Evolutionary conservation across 2,329 filamentous ascomycete genomes (phyloP).

Genomic region (Trichoderma cornu-damae): DNA sequence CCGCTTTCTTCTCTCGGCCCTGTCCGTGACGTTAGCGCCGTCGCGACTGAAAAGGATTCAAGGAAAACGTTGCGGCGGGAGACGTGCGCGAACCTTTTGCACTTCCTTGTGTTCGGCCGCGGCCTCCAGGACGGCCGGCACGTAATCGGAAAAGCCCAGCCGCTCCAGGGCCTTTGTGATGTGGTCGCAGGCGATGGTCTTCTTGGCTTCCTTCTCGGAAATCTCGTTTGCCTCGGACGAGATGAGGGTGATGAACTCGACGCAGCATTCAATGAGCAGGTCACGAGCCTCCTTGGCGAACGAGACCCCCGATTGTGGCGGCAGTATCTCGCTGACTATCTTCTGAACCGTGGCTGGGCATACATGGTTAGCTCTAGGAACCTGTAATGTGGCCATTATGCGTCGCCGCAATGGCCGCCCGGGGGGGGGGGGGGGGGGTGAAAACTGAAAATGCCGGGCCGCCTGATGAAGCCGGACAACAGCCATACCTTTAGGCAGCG

Average conservation of each 20-base stretch:
- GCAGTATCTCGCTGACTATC: constrained; percentile 92
- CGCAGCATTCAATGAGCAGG: constrained; percentile 94
- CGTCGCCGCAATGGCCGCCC: neutral
- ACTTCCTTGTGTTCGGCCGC: constrained; percentile 89
- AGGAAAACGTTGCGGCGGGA: neutral
- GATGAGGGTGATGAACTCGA: constrained; percentile 97
- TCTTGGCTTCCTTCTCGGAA: constrained; percentile 97
- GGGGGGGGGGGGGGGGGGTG: too few species aligned
- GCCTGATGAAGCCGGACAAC: neutral
- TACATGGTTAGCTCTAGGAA: constrained; percentile 25
- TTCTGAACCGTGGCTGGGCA: constrained; percentile 66
- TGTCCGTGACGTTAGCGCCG: constrained; percentile 51
- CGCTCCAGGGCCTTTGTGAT: constrained; percentile 92
- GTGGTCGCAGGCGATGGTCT: constrained; percentile 97
- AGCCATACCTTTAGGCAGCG: constrained; percentile 56
- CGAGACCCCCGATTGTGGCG: constrained; percentile 66
- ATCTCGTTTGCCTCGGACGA: constrained; percentile 99
- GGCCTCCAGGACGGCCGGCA: constrained; percentile 78
- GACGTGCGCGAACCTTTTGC: constrained; percentile 61
- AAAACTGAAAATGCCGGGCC: neutral
- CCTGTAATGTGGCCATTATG: neutral
- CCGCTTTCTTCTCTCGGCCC: constrained; percentile 94
- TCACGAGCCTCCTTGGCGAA: constrained; percentile 96
- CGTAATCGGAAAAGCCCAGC: constrained; percentile 88
- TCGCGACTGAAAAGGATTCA: neutral